Evolutionary conservation across 495 filamentous ascomycete genomes (phyloP), one percentile per base, ranked within the genome.

Genomic region (Alectoria sarmentosa): DNA sequence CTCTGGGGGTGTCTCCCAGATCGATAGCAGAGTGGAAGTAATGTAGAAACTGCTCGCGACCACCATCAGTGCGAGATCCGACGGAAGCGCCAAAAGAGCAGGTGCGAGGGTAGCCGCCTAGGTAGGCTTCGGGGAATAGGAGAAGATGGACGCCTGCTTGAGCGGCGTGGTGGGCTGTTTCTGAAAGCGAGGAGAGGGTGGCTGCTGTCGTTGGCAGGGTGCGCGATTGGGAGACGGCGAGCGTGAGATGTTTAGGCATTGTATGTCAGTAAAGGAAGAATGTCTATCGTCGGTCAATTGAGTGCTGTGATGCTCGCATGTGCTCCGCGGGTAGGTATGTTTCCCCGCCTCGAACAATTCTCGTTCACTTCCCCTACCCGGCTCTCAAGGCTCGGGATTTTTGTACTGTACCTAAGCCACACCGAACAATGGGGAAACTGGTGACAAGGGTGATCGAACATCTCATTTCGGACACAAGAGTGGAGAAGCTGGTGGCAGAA

Each of bases 101-200:
- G n/a, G 88, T 88, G 30, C 93, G 87, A 19, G 93, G 93, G 70
- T 98, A 98, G 13, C 93, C 93, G 26, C 93, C 93, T 0, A 98
- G 81, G 73, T 90, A 97, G 34, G 93, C 93, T 77, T 98, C 93
- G 0, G 93, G 93, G 69, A 96, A 94, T 49, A 97, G 84, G 23
- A 98, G 76, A 59, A 98, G 81, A 70, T 93, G 82, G 34, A 89
- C 82, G 37, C 82, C 80, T n/a, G 76, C 71, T 1, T 62, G 61
- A 0, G 80, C 77, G 11, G 77, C 79, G 36, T 73, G 65, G 32
- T 65, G 66, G 36, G 86, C 83, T 26, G 86, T 84, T 15, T 71
- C 65, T 56, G 82, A 76, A 23, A 96, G 84, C 15, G 85, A 82
- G 13, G 71, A 58, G 58, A 97, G 84, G 4, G 92, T 96, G 38